Percentiles rank a stretch among this genome's conserved stretches.
phyloP scores from a whole-genome alignment of 1,284 basidiomycete species.

The Porodaedalea pini region DNA sequence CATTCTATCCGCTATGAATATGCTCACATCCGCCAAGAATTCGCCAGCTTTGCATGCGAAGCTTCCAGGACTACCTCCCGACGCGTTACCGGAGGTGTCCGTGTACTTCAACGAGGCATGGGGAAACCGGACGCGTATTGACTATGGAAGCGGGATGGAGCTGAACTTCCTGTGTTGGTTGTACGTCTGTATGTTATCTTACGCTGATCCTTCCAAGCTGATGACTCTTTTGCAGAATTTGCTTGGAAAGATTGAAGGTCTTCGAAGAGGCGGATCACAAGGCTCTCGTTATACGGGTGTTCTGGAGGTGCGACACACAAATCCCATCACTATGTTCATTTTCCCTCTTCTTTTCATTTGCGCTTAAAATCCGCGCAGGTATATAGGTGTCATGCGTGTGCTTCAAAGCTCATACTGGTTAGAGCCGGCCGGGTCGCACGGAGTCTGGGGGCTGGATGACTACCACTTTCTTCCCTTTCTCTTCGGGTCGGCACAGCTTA shows the following conservation, averaged over 20 bases:
- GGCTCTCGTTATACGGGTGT: constrained; percentile 80
- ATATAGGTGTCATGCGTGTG: constrained; percentile 85
- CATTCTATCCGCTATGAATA: too few relatives aligned
- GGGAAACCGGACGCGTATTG: constrained; percentile 91
- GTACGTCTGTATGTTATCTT: constrained; percentile 47
- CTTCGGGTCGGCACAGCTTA: constrained; percentile 83
- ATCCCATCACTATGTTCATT: background rate
- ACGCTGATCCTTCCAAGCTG: background rate
- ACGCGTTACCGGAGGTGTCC: constrained; percentile 64
- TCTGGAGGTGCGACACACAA: constrained; percentile 73
- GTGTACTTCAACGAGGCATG: constrained; percentile 85
- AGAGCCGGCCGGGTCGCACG: constrained; percentile 96
- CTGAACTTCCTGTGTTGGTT: constrained; percentile 97
- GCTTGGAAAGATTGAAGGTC: constrained; percentile 74
- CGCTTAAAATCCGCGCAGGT: constrained; percentile 43
- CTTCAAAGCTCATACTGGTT: constrained; percentile 97
- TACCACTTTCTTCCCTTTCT: constrained; percentile 97
- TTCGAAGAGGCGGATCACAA: constrained; percentile 66
- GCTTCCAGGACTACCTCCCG: constrained; percentile 55
- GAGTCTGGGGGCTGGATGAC: constrained; percentile 98
- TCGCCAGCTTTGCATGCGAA: constrained; percentile 51
- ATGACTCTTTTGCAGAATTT: constrained; percentile 54
- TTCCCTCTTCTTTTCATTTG: background rate
- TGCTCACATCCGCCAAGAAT: constrained; percentile 30
- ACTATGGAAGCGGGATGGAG: constrained; percentile 99